Conservation (phyloP, 2,329 filamentous ascomycete species). For the Hypoxylon rubiginosum region DNA sequence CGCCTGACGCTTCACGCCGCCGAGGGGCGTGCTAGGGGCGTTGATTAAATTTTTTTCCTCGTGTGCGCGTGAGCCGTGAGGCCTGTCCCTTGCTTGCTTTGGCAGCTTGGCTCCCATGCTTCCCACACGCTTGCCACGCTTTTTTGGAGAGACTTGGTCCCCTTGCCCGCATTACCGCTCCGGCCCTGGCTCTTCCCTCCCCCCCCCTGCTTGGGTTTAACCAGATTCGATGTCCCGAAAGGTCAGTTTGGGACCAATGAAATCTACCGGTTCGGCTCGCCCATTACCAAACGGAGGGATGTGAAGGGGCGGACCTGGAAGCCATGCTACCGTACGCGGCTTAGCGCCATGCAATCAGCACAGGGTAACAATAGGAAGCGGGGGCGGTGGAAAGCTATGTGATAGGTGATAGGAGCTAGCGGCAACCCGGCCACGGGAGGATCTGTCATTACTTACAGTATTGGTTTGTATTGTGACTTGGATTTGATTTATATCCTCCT, state of each 20-base stretch:
- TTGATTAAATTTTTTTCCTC: conserved; percentile 26
- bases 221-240: conserved; percentile 43
- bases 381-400: conserved; percentile 36
- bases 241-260: conserved; percentile 47
- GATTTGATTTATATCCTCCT: no score
- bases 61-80: conserved; percentile 29
- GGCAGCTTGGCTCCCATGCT: conserved; percentile 39
- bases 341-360: conserved; percentile 35
- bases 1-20: neutral
- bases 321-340: conserved; percentile 35
- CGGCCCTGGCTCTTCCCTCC: conserved; percentile 25
- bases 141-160: conserved; percentile 30
- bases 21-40: conserved; percentile 3
- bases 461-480: neutral
- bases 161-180: conserved; percentile 49
- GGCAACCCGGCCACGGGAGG: conserved; percentile 40
- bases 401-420: conserved; percentile 36
- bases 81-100: conserved; percentile 39
- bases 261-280: conserved; percentile 33
- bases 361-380: conserved; percentile 34
- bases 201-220: conserved; percentile 39
- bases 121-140: conserved; percentile 34
- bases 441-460: conserved; percentile 42
- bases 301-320: conserved; percentile 37
- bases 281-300: conserved; percentile 48